These are phyloP conservation scores for Colletotrichum lini DNA, from an alignment of 2,329 filamentous ascomycete genomes.

Conservation along the genomic window DNA sequence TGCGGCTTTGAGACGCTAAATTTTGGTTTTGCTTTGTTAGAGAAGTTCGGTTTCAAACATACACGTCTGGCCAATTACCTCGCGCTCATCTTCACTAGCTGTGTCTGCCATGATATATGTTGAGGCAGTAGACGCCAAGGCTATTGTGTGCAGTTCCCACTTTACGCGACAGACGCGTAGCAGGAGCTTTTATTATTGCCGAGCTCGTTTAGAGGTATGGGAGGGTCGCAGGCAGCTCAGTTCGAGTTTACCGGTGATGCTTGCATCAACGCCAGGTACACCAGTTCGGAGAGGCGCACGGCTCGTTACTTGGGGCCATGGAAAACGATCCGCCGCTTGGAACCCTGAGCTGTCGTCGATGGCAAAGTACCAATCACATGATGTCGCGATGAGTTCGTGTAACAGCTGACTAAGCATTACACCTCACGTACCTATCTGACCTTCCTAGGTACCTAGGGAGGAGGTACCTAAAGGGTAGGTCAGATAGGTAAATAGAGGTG, in stretches of 20 bases:
- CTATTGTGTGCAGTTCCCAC: conserved; percentile 17
- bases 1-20: conserved; percentile 84
- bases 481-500: too few relatives aligned
- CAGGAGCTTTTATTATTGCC: not conserved
- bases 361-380: conserved; percentile 25
- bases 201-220: too few relatives aligned
- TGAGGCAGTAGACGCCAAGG: not conserved
- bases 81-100: conserved; percentile 52
- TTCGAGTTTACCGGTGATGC: too few relatives aligned
- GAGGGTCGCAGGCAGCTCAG: not conserved
- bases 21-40: not conserved
- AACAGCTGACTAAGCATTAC: not conserved
- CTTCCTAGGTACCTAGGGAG: too few relatives aligned
- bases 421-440: too few relatives aligned
- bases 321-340: not conserved
- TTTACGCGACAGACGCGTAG: conserved; percentile 42
- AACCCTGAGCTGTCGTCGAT: not conserved
- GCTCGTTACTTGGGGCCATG: not conserved
- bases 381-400: conserved; percentile 32
- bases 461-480: too few relatives aligned
- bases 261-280: not conserved
- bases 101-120: conserved; percentile 51
- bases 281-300: too few relatives aligned
- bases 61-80: conserved; percentile 46
- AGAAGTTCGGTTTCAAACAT: not conserved